Base-by-base conservation (phyloP, 1,139 yeast genomes). In the Kodamaea ohmeri region DNA sequence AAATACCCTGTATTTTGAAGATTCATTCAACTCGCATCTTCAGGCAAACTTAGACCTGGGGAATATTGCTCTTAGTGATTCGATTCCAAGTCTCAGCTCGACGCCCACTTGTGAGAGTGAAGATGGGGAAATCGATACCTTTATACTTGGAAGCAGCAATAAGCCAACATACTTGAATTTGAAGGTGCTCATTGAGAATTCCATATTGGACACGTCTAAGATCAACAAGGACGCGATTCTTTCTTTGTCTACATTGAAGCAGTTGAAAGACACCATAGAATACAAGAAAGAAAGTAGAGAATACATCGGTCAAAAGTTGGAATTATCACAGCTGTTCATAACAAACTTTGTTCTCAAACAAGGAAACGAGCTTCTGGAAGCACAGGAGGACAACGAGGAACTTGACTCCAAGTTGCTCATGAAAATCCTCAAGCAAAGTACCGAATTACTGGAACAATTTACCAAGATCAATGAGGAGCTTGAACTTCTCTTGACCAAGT, bases 141-240 rank as follows among this genome's bases (percentile, higher is more conserved):
- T 54, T 28, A 44, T 55, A 16, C 41, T 39, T 38, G 41, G 42
- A 6, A 43, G 40, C 26, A 46, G 55, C 32, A 45, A 45, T 32
- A 52, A 55, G 26, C 58, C 61, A 11, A 63, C 63, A 39, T 68
- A 67, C 51, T 55, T 71, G 32, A 69, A 70, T 49, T 54, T 71
- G 46, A 63, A 64, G 47, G 64, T 71, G 2, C 56, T 71, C 39
- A 68, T 71, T 38, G 76, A 71, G 49, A 69, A 69, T 46, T 61
- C 72, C 5, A 64, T 68, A 8, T 66, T 71, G 42, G 75, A 69
- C 45, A 58, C 67, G n/a, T 56, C 62, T 19, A 65, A 63, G 40
- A 55, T 69, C 31, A 59, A 60, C 40, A 62, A 61, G 39, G 61
- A 62, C 32, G 56, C 72, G 19, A 60, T 71, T 7, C 49, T 70